Conservation (phyloP, 768 basidiomycete genomes). For the Antrodiella citrinella region DNA sequence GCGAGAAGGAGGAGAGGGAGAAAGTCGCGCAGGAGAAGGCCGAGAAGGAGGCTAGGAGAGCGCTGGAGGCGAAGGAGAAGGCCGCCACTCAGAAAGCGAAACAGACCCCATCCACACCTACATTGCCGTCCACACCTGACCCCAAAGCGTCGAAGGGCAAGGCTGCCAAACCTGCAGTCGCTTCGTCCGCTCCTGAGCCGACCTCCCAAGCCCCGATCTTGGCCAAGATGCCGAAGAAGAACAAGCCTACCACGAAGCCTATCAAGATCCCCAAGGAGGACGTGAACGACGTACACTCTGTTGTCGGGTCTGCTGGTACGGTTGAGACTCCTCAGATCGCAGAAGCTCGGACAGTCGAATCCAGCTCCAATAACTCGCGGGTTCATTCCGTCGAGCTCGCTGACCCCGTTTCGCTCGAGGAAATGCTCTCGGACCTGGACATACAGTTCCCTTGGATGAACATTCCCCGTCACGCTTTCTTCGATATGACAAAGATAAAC, state of each 20-base stretch:
- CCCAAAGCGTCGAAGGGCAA: conserved; percentile 18
- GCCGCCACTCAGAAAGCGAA: conserved; percentile 2
- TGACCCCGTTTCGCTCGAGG: conserved; percentile 46
- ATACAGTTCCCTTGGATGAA: conserved; percentile 54
- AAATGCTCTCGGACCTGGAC: conserved; percentile 63
- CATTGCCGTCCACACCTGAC: conserved; percentile 8
- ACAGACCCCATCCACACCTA: conserved; percentile 1
- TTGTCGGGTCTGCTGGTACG: conserved; percentile 34
- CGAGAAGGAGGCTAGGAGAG: conserved; percentile 20
- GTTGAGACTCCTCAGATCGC: conserved; percentile 40
- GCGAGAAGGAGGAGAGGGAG: conserved; percentile 28
- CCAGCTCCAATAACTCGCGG: conserved; percentile 49
- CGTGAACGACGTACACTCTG: conserved; percentile 33
- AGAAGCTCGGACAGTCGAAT: conserved; percentile 27
- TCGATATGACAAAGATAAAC: conserved; percentile 62
- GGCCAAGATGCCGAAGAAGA: conserved; percentile 82
- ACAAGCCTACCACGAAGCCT: conserved; percentile 53
- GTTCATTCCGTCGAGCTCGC: conserved; percentile 55
- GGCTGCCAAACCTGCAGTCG: conserved; percentile 17
- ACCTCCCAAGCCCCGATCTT: conserved; percentile 60
- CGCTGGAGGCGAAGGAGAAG: conserved; percentile 19
- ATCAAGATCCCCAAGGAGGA: conserved; percentile 57
- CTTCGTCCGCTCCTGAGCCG: conserved; percentile 8
- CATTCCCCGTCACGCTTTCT: conserved; percentile 64
- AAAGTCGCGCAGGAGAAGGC: conserved; percentile 21